These are phyloP conservation scores for Cercospora zeina DNA, from an alignment of 2,329 filamentous ascomycete genomes.

Conservation along the genomic window DNA sequence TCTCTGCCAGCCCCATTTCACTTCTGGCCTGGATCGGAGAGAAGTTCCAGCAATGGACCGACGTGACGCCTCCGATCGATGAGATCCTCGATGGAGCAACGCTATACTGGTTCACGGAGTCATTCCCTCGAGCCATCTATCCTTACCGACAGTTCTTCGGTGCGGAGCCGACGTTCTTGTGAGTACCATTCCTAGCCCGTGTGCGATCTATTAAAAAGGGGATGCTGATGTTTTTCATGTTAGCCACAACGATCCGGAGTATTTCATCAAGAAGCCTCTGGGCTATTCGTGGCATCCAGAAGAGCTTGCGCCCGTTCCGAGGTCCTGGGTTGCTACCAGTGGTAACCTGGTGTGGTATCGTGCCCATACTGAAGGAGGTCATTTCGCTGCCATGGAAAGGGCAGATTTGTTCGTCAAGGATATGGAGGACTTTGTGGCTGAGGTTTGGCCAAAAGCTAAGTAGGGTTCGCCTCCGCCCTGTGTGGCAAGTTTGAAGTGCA, in stretches of 20 bases:
- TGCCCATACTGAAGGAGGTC: constrained; percentile 44
- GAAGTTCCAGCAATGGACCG: constrained; percentile 58
- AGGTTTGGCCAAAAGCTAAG: constrained; percentile 34
- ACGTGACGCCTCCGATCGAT: constrained; percentile 45
- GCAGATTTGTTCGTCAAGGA: constrained; percentile 37
- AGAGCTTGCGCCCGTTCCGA: constrained; percentile 46
- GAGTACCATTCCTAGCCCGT: neutral
- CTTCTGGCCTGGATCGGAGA: constrained; percentile 61
- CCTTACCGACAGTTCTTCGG: constrained; percentile 48
- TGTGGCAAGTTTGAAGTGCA: neutral
- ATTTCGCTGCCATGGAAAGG: constrained; percentile 44
- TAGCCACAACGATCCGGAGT: constrained; percentile 33
- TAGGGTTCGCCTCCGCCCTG: neutral
- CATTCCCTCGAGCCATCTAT: constrained; percentile 47
- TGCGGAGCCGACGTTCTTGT: constrained; percentile 27
- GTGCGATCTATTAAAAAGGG: neutral
- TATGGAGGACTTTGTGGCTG: constrained; percentile 38
- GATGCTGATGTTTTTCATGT: neutral
- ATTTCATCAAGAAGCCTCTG: constrained; percentile 44
- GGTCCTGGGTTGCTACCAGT: constrained; percentile 42
- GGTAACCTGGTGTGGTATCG: constrained; percentile 45
- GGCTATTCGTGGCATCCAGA: constrained; percentile 50
- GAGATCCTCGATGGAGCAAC: constrained; percentile 53
- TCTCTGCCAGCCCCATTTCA: constrained; percentile 56
- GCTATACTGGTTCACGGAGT: constrained; percentile 57